phyloP scores from a whole-genome alignment of 164 flowering plant genomes.

The Vitis labrusca region DNA sequence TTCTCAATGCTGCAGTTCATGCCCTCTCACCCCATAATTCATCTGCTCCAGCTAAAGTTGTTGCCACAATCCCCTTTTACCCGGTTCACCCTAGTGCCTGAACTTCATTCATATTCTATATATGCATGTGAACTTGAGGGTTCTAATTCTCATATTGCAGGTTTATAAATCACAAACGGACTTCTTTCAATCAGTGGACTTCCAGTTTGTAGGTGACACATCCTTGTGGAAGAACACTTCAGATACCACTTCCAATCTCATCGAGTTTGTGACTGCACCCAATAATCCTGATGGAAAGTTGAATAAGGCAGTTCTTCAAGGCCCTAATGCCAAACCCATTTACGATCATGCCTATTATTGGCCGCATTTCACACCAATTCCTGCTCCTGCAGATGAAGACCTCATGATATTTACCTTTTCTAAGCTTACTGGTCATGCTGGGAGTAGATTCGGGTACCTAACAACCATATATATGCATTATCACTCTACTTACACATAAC shows the following conservation, averaged over 20 bases:
- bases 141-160: slow-evolving; percentile 13
- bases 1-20: slow-evolving; percentile 59
- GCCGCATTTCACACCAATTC: slow-evolving; percentile 79
- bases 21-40: slow-evolving; percentile 43
- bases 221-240: slow-evolving; percentile 36
- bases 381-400: slow-evolving; percentile 56
- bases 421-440: slow-evolving; percentile 83
- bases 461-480: background rate
- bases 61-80: slow-evolving; percentile 60
- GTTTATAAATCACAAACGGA: slow-evolving; percentile 43
- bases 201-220: slow-evolving; percentile 47
- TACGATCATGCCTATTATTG: slow-evolving; percentile 72
- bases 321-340: slow-evolving; percentile 37
- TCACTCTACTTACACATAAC: no score
- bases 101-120: background rate
- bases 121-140: background rate
- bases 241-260: slow-evolving; percentile 13
- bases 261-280: slow-evolving; percentile 82
- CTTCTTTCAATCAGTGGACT: slow-evolving; percentile 31
- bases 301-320: slow-evolving; percentile 36
- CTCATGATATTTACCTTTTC: slow-evolving; percentile 76
- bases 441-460: slow-evolving; percentile 68
- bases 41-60: slow-evolving; percentile 45
- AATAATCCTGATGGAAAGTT: slow-evolving; percentile 74
- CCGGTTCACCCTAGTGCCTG: slow-evolving; percentile 27